Base-by-base conservation (phyloP, 805 yeast genomes). In the Candida nitratophila region DNA sequence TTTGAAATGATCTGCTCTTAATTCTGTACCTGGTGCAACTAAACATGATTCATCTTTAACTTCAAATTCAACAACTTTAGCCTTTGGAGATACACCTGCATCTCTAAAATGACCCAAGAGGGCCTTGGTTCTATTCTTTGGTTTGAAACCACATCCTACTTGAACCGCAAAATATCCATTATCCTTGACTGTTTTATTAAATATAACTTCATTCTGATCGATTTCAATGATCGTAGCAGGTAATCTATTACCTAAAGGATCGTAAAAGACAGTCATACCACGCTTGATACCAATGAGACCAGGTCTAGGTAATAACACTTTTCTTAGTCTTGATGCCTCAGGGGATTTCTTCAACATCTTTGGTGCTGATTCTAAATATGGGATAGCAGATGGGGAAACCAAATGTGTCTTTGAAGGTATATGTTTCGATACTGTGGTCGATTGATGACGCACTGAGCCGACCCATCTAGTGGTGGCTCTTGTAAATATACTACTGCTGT, bases 141-240 rank as follows among this genome's bases (percentile, higher is more conserved):
- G 69, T 55, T 80, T 80, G 52, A 76, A 75, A 24, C 96, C 91
- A 50, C 77, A 85, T 14, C 98, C 99, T 36, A 93, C 71, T 65
- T 87, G 86, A 15, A 89, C 91, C 0, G 96, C 91, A 56, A 69
- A 73, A 64, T 86, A 86, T 3, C 97, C 96, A 55, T 87, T 82
- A 29, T 74, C 70, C n/a, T 74, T 80, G 26, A 71, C 56, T 3
- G 91, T 83, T 60, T 84, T 86, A 55, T 77, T 79, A 57, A 76
- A 74, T 16, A 83, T 65, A 16, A 93, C 98, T 68, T 93, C 98
- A 50, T 87, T 86, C 44, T 90, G 79, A 61, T 89, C 85, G 47
- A 93, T 76, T 60, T 89, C 95, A 35, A 93, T 69, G 9, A 93
- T 85, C 4, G 99, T 93, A 40, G 95, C 93, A 2, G 95, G 90